phyloP scores from a whole-genome alignment of 768 basidiomycete genomes.

The Naematelia encephala region DNA sequence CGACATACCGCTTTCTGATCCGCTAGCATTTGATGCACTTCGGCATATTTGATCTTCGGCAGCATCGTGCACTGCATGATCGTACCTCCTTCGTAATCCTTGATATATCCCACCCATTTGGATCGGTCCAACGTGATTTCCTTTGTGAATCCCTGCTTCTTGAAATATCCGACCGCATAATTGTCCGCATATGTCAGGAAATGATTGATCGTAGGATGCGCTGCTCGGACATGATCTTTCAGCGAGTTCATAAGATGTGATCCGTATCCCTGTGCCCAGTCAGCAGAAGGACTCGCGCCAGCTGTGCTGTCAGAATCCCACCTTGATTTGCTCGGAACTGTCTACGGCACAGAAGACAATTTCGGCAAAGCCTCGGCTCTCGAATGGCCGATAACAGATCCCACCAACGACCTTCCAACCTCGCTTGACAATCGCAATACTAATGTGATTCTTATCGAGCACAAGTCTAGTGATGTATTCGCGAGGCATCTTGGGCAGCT shows the following conservation, averaged over 20 bases:
- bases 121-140: conserved; percentile 89
- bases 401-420: conserved; percentile 96
- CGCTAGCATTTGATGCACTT: conserved; percentile 69
- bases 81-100: conserved; percentile 98
- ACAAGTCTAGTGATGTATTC: conserved; percentile 97
- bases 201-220: conserved; percentile 83
- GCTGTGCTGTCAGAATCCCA: conserved; percentile 48
- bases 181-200: conserved; percentile 99
- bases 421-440: conserved; percentile 87
- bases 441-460: conserved; percentile 86
- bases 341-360: conserved; percentile 99
- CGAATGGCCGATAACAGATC: conserved; percentile 94
- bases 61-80: conserved; percentile 94
- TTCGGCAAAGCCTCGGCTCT: conserved; percentile 90
- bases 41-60: conserved; percentile 83
- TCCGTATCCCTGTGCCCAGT: conserved; percentile 74
- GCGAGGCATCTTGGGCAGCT: conserved; percentile 96
- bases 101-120: conserved; percentile 98
- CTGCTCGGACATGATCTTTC: conserved; percentile 81
- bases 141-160: conserved; percentile 98
- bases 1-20: conserved; percentile 68
- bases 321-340: conserved; percentile 95
- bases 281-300: background rate
- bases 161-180: conserved; percentile 98
- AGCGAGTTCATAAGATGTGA: conserved; percentile 98